Evolutionary conservation across 331 rosid genomes (phyloP).

Genomic region (Acacia pycnantha): DNA sequence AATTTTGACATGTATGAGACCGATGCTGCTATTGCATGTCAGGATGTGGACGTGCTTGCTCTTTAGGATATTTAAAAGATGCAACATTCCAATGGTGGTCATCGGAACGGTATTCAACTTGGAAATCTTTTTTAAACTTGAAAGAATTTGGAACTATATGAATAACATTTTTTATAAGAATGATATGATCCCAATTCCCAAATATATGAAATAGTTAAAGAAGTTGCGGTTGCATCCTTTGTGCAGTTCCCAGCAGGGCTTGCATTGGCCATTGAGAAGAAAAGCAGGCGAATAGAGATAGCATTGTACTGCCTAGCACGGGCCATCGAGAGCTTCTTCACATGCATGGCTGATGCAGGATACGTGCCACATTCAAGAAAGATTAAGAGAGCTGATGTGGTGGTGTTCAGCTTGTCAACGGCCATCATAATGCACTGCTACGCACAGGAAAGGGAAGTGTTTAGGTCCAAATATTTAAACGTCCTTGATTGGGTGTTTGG

Average conservation of each 20-base stretch:
- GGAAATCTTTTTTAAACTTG: neutral
- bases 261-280: conserved; percentile 68
- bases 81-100: conserved; percentile 84
- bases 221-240: conserved; percentile 6
- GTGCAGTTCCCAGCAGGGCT: conserved; percentile 84
- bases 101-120: conserved; percentile 70
- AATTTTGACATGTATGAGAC: conserved; percentile 10
- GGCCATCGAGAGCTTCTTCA: conserved; percentile 72
- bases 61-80: conserved; percentile 60
- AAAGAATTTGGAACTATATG: neutral
- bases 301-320: conserved; percentile 60
- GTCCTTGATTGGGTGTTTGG: conserved; percentile 74
- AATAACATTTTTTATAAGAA: neutral
- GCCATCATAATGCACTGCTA: conserved; percentile 78
- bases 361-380: conserved; percentile 45
- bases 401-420: conserved; percentile 60
- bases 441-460: conserved; percentile 56
- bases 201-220: neutral
- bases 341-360: conserved; percentile 53
- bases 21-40: conserved; percentile 30
- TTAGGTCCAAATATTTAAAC: conserved; percentile 57
- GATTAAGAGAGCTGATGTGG: conserved; percentile 56
- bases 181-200: neutral
- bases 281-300: conserved; percentile 68
- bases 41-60: conserved; percentile 97